Evolutionary conservation across 2,329 filamentous ascomycete genomes (phyloP), one percentile per base, ranked within the genome.

Genomic region (Aspergillus aculeatus): DNA sequence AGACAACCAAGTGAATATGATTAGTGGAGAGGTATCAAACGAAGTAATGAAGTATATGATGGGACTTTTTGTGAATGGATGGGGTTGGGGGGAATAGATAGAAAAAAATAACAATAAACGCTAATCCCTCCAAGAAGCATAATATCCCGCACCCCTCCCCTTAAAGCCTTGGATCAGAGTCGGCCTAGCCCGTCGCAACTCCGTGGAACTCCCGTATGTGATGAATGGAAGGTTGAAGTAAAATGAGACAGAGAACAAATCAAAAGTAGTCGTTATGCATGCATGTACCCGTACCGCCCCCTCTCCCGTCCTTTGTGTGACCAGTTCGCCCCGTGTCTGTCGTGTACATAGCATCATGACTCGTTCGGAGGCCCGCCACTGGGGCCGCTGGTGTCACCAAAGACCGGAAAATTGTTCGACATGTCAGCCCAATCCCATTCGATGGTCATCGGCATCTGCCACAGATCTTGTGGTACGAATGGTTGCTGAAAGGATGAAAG

Each of bases 361-460:
- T 31, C 53, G 12, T 55, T 48, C 3, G 53, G 41, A 12, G 53
- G 24, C 10, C 35, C 52, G 38, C 38, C 38, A 38, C 26, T 44
- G 44, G 53, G 38, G 14, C 38, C 38, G 51, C 41, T 53, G 44
- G 53, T 63, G 32, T 64, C 56, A 47, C 73, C 74, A 53, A 77
- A 75, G 10, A 69, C 65, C 21, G 74, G 73, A 47, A 76, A 72
- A 57, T 72, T 75, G 19, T 69, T 69, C 14, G 75, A 75, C 71
- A 78, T 75, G 58, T 81, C 79, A 3, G 78, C 85, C 88, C 87
- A 90, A 65, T 89, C 92, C 92, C 93, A 97, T 72, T 98, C 94
- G 23, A 98, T 83, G 2, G 91, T 96, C 88, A 96, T 96, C 1
- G 94, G 93, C 85, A 98, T 88, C 74, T 94, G 90, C 87, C 95